These are phyloP conservation scores for Tricholomella constricta DNA, from an alignment of 768 basidiomycete species.

Conservation along the genomic window DNA sequence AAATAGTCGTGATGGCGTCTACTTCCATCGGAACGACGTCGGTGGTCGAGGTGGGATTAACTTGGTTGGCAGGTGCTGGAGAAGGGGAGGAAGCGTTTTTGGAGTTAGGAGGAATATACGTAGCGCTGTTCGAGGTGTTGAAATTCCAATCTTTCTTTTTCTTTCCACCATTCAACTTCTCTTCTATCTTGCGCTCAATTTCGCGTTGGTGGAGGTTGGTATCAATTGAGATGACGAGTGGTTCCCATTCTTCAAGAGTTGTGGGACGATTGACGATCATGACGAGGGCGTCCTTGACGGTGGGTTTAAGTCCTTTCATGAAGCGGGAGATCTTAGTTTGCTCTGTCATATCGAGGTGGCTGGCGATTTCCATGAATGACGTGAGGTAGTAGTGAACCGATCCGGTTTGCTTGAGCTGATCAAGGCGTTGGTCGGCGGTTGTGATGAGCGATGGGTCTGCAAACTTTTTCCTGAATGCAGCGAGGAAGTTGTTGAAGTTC, in stretches of 20 bases:
- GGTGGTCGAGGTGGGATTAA: too few species aligned
- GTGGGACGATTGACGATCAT: constrained; percentile 16
- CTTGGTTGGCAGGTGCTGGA: too few species aligned
- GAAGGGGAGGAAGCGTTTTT: constrained; percentile 9
- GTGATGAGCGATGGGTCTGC: constrained; percentile 25
- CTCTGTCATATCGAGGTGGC: too few species aligned
- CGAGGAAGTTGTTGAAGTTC: too few species aligned
- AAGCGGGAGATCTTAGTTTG: too few species aligned
- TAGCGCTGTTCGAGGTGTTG: constrained; percentile 2
- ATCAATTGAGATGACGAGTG: too few species aligned
- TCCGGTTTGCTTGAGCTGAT: constrained; percentile 31
- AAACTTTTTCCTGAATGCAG: too few species aligned
- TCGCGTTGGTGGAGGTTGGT: constrained; percentile 21
- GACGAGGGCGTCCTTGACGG: constrained; percentile 25
- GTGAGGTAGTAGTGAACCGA: constrained; percentile 29
- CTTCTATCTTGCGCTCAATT: constrained; percentile 12
- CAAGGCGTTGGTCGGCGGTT: constrained; percentile 27
- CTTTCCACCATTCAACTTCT: too few species aligned
- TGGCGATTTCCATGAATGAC: too few species aligned
- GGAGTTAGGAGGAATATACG: background rate
- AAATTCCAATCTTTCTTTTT: constrained; percentile 6
- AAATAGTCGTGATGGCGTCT: constrained; percentile 20
- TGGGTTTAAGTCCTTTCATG: too few species aligned
- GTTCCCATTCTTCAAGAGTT: constrained; percentile 22
- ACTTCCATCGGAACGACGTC: constrained; percentile 34